phyloP scores from a whole-genome alignment of 805 yeast species.

The Pichia californica region DNA sequence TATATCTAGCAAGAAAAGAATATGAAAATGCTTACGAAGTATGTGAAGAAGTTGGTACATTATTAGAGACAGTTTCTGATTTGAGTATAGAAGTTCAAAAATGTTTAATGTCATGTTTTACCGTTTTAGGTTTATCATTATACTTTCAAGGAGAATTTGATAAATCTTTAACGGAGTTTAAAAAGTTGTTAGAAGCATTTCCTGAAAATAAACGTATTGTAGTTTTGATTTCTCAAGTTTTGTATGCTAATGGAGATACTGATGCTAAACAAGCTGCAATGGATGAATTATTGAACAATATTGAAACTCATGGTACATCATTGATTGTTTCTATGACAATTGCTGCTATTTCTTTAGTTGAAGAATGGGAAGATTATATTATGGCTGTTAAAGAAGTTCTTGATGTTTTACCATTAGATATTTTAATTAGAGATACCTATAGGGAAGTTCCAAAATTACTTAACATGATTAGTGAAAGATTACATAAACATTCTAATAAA shows the following conservation, averaged over 20 bases:
- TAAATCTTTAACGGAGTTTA: slow-evolving; percentile 61
- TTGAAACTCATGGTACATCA: slow-evolving; percentile 60
- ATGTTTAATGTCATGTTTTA: slow-evolving; percentile 48
- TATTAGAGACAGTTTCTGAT: slow-evolving; percentile 36
- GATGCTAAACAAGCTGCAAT: slow-evolving; percentile 78
- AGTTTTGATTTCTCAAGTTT: slow-evolving; percentile 67
- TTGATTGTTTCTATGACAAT: slow-evolving; percentile 61
- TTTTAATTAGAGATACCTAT: slow-evolving; percentile 40
- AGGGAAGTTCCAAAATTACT: slow-evolving; percentile 55
- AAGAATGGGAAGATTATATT: slow-evolving; percentile 51
- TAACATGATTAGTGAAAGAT: slow-evolving; percentile 40
- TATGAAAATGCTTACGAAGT: slow-evolving; percentile 55
- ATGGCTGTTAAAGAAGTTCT: slow-evolving; percentile 64
- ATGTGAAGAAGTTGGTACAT: slow-evolving; percentile 49
- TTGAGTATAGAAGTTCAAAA: slow-evolving; percentile 28
- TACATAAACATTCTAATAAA: slow-evolving; percentile 16
- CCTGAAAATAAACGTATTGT: slow-evolving; percentile 62
- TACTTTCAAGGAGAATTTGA: slow-evolving; percentile 62
- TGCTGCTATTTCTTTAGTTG: slow-evolving; percentile 72
- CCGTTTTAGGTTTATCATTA: slow-evolving; percentile 65
- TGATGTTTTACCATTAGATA: slow-evolving; percentile 39
- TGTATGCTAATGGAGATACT: slow-evolving; percentile 68
- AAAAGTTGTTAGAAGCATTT: slow-evolving; percentile 49
- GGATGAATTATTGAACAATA: slow-evolving; percentile 68
- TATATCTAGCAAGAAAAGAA: slow-evolving; percentile 52